Evolutionary conservation across 345 rosid species (phyloP).

Genomic region (Pseudoturritis turrita): DNA sequence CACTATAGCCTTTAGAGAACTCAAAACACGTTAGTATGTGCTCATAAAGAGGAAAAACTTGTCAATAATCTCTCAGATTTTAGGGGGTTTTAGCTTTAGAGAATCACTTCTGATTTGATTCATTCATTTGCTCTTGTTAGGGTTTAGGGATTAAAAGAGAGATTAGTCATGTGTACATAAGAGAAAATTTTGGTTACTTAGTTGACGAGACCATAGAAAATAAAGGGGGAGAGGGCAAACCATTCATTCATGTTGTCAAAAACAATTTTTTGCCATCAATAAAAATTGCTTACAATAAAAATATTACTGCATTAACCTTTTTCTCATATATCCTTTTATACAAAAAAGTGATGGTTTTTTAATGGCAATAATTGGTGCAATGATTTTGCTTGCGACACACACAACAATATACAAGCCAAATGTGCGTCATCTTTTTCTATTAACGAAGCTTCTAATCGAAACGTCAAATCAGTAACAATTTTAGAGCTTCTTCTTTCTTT

Average conservation of each 20-base stretch:
- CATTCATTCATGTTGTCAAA: not conserved
- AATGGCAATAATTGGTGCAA: not conserved
- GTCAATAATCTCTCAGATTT: slow-evolving; percentile 15
- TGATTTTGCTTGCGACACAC: slow-evolving; percentile 8
- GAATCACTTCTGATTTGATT: slow-evolving; percentile 18
- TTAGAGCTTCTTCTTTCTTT: not conserved
- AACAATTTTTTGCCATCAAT: slow-evolving; percentile 12
- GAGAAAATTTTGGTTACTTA: slow-evolving; percentile 17
- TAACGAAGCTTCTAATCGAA: not conserved
- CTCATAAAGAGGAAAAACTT: slow-evolving; percentile 2
- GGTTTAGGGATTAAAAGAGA: slow-evolving; percentile 4
- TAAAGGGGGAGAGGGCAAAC: not conserved
- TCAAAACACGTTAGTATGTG: slow-evolving; percentile 22
- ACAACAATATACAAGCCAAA: not conserved
- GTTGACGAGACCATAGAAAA: slow-evolving; percentile 16
- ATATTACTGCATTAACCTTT: not conserved
- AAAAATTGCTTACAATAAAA: not conserved
- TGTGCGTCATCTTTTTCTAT: not conserved
- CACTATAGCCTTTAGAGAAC: slow-evolving; percentile 72
- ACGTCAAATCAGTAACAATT: not conserved
- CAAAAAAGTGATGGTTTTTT: not conserved
- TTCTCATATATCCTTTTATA: not conserved
- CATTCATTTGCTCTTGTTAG: slow-evolving; percentile 17
- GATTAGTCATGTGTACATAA: slow-evolving; percentile 15
- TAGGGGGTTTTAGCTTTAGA: slow-evolving; percentile 20